Evolutionary conservation across 1,284 basidiomycete genomes (phyloP).

Genomic region (Ganoderma lingzhi): DNA sequence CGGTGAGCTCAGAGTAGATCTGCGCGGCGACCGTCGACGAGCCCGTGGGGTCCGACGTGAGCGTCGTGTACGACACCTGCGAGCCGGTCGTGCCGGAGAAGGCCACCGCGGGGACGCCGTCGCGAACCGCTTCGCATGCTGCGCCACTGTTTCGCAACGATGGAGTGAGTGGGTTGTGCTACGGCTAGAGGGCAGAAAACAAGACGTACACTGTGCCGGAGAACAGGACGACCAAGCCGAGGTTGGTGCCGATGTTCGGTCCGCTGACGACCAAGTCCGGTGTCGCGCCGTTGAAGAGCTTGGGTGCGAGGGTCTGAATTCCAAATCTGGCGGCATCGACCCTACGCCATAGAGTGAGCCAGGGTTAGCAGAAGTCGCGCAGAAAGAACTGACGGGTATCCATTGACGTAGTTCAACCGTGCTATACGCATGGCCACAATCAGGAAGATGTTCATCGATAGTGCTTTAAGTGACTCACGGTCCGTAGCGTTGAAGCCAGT

Average conservation of each 20-base stretch:
- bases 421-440: conserved; percentile 21
- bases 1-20: conserved; percentile 52
- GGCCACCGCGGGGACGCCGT: conserved; percentile 57
- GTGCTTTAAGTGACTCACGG: conserved; percentile 42
- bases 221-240: conserved; percentile 28
- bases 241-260: conserved; percentile 36
- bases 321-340: conserved; percentile 57
- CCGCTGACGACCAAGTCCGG: conserved; percentile 59
- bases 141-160: conserved; percentile 49
- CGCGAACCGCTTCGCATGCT: conserved; percentile 52
- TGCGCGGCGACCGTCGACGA: conserved; percentile 47
- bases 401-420: conserved; percentile 37
- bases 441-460: background rate
- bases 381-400: conserved; percentile 31
- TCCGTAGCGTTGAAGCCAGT: conserved; percentile 51
- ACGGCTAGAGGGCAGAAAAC: background rate
- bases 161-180: background rate
- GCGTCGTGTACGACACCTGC: conserved; percentile 56
- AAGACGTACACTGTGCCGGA: conserved; percentile 35
- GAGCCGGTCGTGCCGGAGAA: conserved; percentile 55
- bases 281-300: conserved; percentile 46
- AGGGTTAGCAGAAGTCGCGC: background rate
- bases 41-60: conserved; percentile 44
- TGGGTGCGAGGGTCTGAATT: conserved; percentile 55
- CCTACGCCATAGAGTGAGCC: conserved; percentile 18